Base-by-base conservation (phyloP, 2,329 filamentous ascomycete genomes). In the Catunica adiposa region DNA sequence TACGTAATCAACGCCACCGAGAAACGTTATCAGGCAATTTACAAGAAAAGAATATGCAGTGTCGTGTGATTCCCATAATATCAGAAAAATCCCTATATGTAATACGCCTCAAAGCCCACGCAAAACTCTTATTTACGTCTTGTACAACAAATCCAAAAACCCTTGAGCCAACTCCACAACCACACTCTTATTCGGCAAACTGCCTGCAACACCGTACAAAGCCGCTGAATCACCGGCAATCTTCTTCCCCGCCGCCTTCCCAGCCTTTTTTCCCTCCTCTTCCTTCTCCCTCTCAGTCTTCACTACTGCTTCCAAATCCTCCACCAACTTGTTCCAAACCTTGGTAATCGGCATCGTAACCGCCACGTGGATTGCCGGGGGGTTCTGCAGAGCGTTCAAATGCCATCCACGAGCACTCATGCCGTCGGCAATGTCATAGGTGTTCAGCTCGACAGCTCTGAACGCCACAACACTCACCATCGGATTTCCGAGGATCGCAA, bases 131-230 rank as follows among this genome's bases (percentile, higher is more conserved):
- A 17, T 44, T 70, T 71, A 92, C 59, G 84, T 83, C 74, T 94
- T 94, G 70, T 96, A 96, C 68, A 96, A 67, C 54, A 92, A 83
- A 70, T 97, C 89, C 65, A 97, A 73, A 69, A 97, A 98, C 0
- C 89, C 90, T 62, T 77, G 86, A 1, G 89, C 90, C 65, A 98
- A 70, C 63, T 94, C 87, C 61, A 87, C 86, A 31, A 98, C 89
- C 34, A 98, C 83, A 62, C 85, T 88, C 78, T 97, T 97, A 67
- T 98, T 94, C 1, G 92, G 92, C 68, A 98, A 70, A 64, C 86
- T 94, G 4, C 92, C 92, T 0, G 92, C 92, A 57, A 98, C 89
- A 55, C 92, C 92, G 69, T 98, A 98, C 60, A 98, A 71, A 3
- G 89, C 89, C 1, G 88, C 86, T 14, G 87, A 82, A 66, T 95